Base-by-base conservation (phyloP, 75 land plant genomes). In the Picea glauca region DNA sequence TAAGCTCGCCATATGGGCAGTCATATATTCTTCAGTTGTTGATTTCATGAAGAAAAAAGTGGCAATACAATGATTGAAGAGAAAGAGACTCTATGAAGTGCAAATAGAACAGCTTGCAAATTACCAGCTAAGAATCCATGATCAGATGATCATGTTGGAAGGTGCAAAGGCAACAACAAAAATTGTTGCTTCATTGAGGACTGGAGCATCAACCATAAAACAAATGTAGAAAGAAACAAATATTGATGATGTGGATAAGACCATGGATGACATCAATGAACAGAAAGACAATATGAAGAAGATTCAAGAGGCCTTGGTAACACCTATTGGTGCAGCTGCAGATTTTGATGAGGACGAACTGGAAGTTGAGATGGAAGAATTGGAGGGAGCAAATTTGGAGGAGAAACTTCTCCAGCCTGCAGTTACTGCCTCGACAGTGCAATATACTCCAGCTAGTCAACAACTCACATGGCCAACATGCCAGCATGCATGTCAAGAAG, bases 311-410 rank as follows among this genome's bases (percentile, higher is more conserved):
- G 80, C 81, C 32, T 72, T 80, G 60, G 32, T 64, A 38, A 64
- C 57, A 32, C 57, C 81, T 7, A 40, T 78, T 32, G 77, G 80
- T 59, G 31, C 66, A 32, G 26, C 58, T 75, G 66, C 32, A 32
- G 31, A 21, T 32, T 63, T 79, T 31, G 80, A 79, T 23, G 79
- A 80, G 81, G 95, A 80, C 58, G 81, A 80, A 23, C 40, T 76
- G 40, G 81, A 80, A 54, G 62, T 80, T 56, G 80, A 80, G 43
- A 40, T 80, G 17, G 81, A 80, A 32, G 43, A 80, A 40, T 77
- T 93, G 46, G 95, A 93, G 75, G 87, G 95, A 40, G 88, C 87
- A 31, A 91, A 93, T 59, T 79, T 78, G 9, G 81, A 78, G 35
- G 81, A 78, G 4, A 15, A 78, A 78, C 72, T 77, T 32, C 33